Evolutionary conservation across 306 rosid genomes (phyloP).

Genomic region (Alnus glutinosa): DNA sequence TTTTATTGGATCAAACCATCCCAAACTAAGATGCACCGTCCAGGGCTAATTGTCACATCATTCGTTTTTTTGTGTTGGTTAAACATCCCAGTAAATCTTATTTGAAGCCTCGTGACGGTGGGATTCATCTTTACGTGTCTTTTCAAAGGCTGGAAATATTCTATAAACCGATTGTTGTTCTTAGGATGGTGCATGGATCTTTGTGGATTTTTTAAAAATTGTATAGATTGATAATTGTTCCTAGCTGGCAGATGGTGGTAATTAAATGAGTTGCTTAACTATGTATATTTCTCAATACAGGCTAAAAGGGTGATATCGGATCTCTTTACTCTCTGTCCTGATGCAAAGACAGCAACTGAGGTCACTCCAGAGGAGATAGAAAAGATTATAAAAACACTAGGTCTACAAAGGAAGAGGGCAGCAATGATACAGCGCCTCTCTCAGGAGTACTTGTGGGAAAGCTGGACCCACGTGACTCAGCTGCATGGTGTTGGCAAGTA

Average conservation of each 20-base stretch:
- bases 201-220: background rate
- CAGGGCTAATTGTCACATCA: background rate
- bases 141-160: background rate
- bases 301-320: conserved; percentile 28
- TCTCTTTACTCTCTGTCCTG: conserved; percentile 63
- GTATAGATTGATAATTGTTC: background rate
- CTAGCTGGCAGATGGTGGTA: background rate
- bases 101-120: background rate
- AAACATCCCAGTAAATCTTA: background rate
- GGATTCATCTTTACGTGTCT: background rate
- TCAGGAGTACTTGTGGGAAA: conserved; percentile 50
- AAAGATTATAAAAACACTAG: conserved; percentile 46
- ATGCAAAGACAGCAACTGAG: conserved; percentile 57
- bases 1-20: background rate
- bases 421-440: conserved; percentile 51
- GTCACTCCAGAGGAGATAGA: conserved; percentile 45
- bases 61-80: background rate
- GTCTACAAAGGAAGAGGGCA: conserved; percentile 57
- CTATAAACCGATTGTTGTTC: background rate
- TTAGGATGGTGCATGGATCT: background rate
- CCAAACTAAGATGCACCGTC: background rate
- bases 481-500: conserved; percentile 84
- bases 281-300: conserved; percentile 42
- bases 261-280: background rate
- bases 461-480: conserved; percentile 76